Percentiles rank a stretch among this genome's conserved stretches.
Evolutionary conservation across 805 yeast species (phyloP).

Genomic region (Spathaspora arborariae): DNA sequence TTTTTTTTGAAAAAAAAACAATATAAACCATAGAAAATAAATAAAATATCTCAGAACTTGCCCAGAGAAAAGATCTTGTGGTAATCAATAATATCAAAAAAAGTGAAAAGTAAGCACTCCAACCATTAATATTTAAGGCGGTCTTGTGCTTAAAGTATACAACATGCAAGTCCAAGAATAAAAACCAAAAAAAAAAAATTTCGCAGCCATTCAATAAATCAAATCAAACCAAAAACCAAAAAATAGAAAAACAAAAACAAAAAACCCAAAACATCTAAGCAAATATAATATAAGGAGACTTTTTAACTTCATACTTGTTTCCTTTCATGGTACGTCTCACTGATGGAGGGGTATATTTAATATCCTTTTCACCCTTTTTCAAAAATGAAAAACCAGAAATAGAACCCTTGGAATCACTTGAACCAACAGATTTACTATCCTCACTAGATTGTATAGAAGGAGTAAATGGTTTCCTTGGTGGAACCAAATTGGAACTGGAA

Average conservation of each 20-base stretch:
- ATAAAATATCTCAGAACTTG: background rate
- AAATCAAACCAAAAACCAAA: too few relatives aligned
- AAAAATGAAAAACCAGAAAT: conserved; percentile 24
- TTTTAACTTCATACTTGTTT: conserved; percentile 24
- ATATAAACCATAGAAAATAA: background rate
- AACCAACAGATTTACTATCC: conserved; percentile 12
- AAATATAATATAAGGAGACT: conserved; percentile 20
- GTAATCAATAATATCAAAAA: too few relatives aligned
- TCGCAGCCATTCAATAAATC: too few relatives aligned
- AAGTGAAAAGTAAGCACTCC: too few relatives aligned
- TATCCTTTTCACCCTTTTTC: conserved; percentile 7
- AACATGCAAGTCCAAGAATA: background rate
- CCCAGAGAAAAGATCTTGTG: background rate
- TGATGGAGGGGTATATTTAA: conserved; percentile 6
- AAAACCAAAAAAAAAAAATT: background rate
- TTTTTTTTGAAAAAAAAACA: too few relatives aligned
- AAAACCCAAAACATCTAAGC: background rate
- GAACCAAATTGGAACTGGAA: background rate
- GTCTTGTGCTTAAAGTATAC: background rate
- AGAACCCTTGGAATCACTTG: conserved; percentile 14
- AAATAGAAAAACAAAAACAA: background rate
- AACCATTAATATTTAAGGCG: background rate
- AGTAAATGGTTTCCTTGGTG: background rate
- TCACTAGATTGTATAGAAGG: background rate
- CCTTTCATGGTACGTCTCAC: conserved; percentile 9